Conservation (phyloP, 371 early-diverging fungal species). For the Mucor circinelloides region DNA sequence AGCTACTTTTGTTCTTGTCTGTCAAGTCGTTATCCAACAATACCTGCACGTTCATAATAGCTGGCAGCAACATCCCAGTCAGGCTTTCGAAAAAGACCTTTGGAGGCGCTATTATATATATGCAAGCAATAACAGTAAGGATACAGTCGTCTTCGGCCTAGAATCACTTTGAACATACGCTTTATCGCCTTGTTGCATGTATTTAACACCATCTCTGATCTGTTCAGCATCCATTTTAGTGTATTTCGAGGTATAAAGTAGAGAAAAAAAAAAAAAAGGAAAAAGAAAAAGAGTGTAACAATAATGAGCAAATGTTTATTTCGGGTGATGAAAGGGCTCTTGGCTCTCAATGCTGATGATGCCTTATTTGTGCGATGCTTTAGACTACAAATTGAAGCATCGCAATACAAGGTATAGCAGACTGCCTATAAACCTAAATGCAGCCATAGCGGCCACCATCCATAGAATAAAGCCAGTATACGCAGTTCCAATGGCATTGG, state of each 20-base stretch:
- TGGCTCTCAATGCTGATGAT: not conserved
- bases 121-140: no score
- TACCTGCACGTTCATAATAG: slow-evolving; percentile 85
- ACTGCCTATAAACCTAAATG: slow-evolving; percentile 81
- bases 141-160: no score
- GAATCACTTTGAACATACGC: slow-evolving; percentile 37
- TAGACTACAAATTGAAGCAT: slow-evolving; percentile 26
- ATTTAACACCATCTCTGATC: slow-evolving; percentile 64
- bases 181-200: slow-evolving; percentile 72
- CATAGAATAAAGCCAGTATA: slow-evolving; percentile 86
- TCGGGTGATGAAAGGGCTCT: not conserved
- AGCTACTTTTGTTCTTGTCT: not conserved
- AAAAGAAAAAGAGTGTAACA: not conserved
- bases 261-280: not conserved
- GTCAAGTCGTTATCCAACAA: not conserved
- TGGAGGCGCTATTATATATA: slow-evolving; percentile 54
- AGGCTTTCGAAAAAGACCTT: slow-evolving; percentile 80
- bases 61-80: slow-evolving; percentile 89
- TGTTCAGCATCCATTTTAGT: slow-evolving; percentile 49
- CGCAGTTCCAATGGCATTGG: slow-evolving; percentile 26
- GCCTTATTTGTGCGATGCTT: not conserved
- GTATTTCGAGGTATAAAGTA: not conserved
- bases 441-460: slow-evolving; percentile 77
- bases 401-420: slow-evolving; percentile 41
- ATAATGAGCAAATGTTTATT: not conserved